Evolutionary conservation across 176 grass and related monocot species (phyloP).

Genomic region (Miscanthus lutarioriparius): DNA sequence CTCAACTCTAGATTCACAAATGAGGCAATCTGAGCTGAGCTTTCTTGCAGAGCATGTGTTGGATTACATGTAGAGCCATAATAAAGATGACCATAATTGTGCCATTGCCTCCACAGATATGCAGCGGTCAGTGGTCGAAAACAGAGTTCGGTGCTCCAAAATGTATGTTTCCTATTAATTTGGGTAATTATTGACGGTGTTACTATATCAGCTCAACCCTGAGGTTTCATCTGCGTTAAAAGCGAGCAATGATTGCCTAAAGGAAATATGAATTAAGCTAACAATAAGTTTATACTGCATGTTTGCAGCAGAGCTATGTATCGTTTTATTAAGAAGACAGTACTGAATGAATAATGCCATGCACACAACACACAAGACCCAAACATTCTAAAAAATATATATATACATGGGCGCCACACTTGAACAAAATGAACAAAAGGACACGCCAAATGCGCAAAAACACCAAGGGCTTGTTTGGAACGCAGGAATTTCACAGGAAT

Average conservation of each 20-base stretch:
- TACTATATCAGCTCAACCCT: neutral
- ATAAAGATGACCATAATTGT: neutral
- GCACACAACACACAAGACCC: too few species aligned
- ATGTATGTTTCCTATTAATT: neutral
- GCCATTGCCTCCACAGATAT: neutral
- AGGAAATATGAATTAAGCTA: neutral
- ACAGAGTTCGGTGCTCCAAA: neutral
- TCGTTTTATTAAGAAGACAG: too few species aligned
- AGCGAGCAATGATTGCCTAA: neutral
- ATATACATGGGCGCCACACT: too few species aligned
- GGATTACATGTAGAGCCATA: conserved; percentile 29
- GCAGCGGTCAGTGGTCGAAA: neutral
- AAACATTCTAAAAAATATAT: too few species aligned
- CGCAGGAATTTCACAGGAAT: too few species aligned
- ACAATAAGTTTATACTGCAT: too few species aligned
- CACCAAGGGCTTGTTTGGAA: too few species aligned
- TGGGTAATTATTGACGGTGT: neutral
- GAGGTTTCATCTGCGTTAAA: neutral
- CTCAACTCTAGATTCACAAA: conserved; percentile 28
- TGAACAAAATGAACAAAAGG: too few species aligned
- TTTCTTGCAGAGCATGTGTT: conserved; percentile 45
- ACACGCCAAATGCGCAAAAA: neutral
- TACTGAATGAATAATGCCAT: too few species aligned
- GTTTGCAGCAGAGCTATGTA: too few species aligned
- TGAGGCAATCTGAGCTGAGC: conserved; percentile 43